Conservation (phyloP, 1,284 basidiomycete genomes). For the Acaromyces ingoldii region DNA sequence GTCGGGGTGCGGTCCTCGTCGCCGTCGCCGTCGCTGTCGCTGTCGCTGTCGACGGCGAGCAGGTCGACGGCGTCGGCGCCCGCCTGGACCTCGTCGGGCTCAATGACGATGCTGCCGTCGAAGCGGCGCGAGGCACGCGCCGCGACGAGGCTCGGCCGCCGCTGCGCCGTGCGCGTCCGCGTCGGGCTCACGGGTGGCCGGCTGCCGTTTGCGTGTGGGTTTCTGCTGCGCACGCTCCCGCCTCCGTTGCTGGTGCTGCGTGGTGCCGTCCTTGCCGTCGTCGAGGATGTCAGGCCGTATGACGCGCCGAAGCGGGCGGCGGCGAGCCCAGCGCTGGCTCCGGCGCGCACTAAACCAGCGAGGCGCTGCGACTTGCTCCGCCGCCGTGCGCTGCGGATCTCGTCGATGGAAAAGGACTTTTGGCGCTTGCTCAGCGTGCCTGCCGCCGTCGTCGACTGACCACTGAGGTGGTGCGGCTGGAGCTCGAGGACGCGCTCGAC, state of each 20-base stretch:
- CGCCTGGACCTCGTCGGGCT: constrained; percentile 5
- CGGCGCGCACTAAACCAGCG: background rate
- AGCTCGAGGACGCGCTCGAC: constrained; percentile 2
- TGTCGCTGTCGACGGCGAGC: constrained; percentile 12
- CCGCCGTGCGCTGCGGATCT: constrained; percentile 1
- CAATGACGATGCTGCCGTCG: constrained; percentile 21
- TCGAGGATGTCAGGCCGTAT: background rate
- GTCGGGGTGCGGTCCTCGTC: no score
- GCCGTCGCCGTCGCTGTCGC: constrained; percentile 8
- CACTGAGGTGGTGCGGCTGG: background rate
- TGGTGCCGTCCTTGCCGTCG: background rate
- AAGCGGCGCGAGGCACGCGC: constrained; percentile 17
- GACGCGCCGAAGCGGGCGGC: no score
- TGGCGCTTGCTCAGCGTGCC: background rate
- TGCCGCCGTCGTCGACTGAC: background rate
- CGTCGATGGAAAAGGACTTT: constrained; percentile 1
- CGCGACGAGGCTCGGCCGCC: constrained; percentile 19
- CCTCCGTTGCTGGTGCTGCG: no score
- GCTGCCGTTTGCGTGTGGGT: no score
- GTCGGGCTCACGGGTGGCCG: background rate
- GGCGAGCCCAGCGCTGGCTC: background rate
- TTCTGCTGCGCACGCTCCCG: no score
- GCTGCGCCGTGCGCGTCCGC: background rate
- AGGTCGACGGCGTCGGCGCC: background rate
- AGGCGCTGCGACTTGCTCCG: background rate